phyloP scores from a whole-genome alignment of 768 basidiomycete genomes.

The Psilocybe cubensis region DNA sequence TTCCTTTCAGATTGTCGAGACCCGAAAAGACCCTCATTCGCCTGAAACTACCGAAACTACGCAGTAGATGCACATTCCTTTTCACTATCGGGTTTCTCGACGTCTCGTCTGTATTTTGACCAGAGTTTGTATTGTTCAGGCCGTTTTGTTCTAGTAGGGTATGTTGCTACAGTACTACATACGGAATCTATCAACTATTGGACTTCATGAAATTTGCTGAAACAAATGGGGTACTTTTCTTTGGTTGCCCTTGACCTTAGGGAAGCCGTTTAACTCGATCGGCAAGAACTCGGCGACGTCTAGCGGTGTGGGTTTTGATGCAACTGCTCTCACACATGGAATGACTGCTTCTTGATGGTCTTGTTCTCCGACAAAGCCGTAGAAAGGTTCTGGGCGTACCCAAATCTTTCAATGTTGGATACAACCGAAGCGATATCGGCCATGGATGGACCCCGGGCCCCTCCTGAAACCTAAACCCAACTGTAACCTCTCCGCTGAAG shows the following conservation, averaged over 20 bases:
- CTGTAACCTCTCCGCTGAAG: too few relatives aligned
- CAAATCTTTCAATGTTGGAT: background rate
- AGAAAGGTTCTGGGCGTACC: background rate
- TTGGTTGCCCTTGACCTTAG: background rate
- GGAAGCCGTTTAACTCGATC: background rate
- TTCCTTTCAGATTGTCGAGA: slow-evolving; percentile 38
- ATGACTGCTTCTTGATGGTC: background rate
- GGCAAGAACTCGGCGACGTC: background rate
- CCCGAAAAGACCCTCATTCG: slow-evolving; percentile 26
- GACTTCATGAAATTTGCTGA: background rate
- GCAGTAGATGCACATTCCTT: slow-evolving; percentile 10
- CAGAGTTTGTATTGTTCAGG: slow-evolving; percentile 1
- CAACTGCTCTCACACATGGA: background rate
- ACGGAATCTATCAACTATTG: background rate
- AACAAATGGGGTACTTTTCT: background rate
- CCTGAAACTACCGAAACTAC: slow-evolving; percentile 14
- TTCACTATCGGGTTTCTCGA: background rate
- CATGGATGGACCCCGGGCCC: background rate
- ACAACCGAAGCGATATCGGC: background rate
- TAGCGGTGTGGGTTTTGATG: background rate
- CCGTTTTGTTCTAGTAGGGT: background rate
- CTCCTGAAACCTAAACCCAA: background rate
- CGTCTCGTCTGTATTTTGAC: background rate
- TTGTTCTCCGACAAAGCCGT: background rate
- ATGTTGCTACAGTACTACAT: background rate